Evolutionary conservation across 1,284 basidiomycete species (phyloP), one percentile per base, ranked within the genome.

Genomic region (Chondrostereum purpureum): DNA sequence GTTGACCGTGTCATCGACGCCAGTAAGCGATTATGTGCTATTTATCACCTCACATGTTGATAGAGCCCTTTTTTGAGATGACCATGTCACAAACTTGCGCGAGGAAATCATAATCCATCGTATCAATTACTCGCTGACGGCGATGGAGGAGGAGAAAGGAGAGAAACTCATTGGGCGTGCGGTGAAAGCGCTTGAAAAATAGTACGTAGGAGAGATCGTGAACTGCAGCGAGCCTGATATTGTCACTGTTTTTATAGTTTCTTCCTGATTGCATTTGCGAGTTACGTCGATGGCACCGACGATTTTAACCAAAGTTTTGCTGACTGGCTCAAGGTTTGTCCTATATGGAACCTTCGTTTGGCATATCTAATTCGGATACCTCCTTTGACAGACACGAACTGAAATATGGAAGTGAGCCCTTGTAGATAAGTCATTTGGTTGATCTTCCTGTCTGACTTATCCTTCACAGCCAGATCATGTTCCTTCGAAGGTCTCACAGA

Each of bases 191-290:
- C 60, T 90, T 38, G 88, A 90, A 65, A 88, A 89, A 76, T 90
- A 90, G 87, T 88, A 53, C 42, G 75, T 63, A 10, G 22, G 1
- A 22, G 35, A 42, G 19, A 12, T 33, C 44, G 44, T 49, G 38
- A 53, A 37, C 12, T 21, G 6, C 37, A 14, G 41, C 22, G 23
- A 20, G 27, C 27, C 27, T 8, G 8, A 8, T n/a, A 31, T 31
- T n/a, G 8, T 31, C 27, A 8, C 27, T n/a, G 8, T 8, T 8
- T n/a, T n/a, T 31, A 3, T 48, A 90, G 87, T 59, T 97, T 96
- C 68, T 98, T 98, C 67, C 80, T 95, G 50, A 89, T 99, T 49
- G 89, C 90, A 0, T 99, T 98, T 58, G 87, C 93, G 1, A 90
- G 84, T 50, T 99, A 92, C 56, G 84, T 96, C 5, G 89, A 93